Conservation (phyloP, 305 asterid species). For the Rubia balearica region DNA sequence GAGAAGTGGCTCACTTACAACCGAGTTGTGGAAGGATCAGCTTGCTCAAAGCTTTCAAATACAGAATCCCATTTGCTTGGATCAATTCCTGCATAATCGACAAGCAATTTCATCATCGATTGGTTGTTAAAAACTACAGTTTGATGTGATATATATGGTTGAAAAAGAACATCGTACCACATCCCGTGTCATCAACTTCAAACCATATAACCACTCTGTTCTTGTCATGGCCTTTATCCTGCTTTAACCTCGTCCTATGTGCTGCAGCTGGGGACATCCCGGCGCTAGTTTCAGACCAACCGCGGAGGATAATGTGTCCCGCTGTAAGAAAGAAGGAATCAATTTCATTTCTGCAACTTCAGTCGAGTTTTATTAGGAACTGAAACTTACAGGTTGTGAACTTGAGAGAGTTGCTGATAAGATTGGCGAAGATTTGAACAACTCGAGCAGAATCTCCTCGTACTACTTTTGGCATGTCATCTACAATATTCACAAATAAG, state of each 20-base stretch:
- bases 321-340: constrained; percentile 35
- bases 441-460: constrained; percentile 88
- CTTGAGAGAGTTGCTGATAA: constrained; percentile 81
- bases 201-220: constrained; percentile 64
- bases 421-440: constrained; percentile 80
- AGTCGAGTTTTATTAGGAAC: constrained; percentile 1
- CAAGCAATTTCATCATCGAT: neutral
- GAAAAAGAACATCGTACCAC: constrained; percentile 46
- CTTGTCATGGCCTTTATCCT: constrained; percentile 38
- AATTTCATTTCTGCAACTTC: constrained; percentile 17
- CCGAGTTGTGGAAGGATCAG: too few species aligned
- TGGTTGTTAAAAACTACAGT: neutral
- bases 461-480: constrained; percentile 83
- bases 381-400: constrained; percentile 65
- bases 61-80: constrained; percentile 93
- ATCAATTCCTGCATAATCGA: constrained; percentile 55
- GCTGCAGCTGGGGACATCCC: constrained; percentile 27
- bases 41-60: constrained; percentile 71
- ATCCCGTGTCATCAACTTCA: constrained; percentile 89
- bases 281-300: constrained; percentile 67
- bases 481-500: constrained; percentile 29
- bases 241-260: constrained; percentile 39
- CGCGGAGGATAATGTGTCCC: constrained; percentile 71
- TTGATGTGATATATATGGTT: neutral
- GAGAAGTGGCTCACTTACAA: too few species aligned